These are phyloP conservation scores for Penicillium sp. DNA, from an alignment of 2,329 filamentous ascomycete species.

Conservation along the genomic window DNA sequence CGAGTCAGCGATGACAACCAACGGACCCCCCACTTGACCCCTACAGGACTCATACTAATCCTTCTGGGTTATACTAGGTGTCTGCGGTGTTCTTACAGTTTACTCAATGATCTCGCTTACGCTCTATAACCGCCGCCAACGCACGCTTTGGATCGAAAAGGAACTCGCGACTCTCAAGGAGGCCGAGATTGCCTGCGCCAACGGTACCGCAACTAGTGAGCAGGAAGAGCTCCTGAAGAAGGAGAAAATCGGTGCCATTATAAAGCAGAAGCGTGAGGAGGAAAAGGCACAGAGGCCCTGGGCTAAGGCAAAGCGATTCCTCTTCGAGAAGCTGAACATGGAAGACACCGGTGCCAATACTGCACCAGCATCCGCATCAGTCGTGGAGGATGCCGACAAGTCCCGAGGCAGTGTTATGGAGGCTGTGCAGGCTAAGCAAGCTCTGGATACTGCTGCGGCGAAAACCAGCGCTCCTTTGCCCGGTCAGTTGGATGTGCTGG, in stretches of 20 bases:
- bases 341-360: constrained; percentile 27
- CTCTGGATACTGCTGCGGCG: constrained; percentile 28
- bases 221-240: constrained; percentile 46
- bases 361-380: constrained; percentile 4
- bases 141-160: constrained; percentile 58
- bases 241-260: constrained; percentile 44
- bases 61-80: constrained; percentile 41
- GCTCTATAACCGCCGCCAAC: constrained; percentile 64
- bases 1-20: not conserved
- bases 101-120: constrained; percentile 66
- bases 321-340: constrained; percentile 39
- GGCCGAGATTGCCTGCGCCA: constrained; percentile 42
- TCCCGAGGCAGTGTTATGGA: constrained; percentile 31
- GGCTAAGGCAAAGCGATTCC: constrained; percentile 38
- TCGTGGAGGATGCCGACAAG: constrained; percentile 8
- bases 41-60: not conserved
- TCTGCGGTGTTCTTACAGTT: constrained; percentile 59
- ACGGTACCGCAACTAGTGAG: constrained; percentile 39
- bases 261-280: constrained; percentile 40
- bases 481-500: constrained; percentile 36
- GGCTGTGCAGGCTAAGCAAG: constrained; percentile 38
- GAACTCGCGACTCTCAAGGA: constrained; percentile 43
- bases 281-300: constrained; percentile 38
- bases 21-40: not conserved
- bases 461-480: constrained; percentile 16